Evolutionary conservation across 352 stramenopile genomes (phyloP).

Genomic region (Lagenidium giganteum): DNA sequence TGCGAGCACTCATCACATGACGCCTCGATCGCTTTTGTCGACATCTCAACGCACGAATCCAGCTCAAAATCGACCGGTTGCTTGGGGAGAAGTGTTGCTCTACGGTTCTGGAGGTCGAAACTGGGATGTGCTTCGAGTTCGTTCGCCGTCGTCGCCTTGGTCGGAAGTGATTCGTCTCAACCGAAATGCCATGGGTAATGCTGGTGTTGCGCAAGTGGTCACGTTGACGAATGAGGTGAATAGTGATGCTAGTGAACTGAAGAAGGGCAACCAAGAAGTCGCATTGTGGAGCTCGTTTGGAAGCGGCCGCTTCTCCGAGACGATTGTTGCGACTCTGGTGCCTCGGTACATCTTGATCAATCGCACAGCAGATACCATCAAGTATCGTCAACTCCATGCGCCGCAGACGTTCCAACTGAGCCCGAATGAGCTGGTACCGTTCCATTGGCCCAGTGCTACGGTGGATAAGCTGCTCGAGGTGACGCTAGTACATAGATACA

Average conservation of each 20-base stretch:
- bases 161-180: constrained; percentile 84
- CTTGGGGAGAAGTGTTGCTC: constrained; percentile 69
- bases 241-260: constrained; percentile 50
- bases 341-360: constrained; percentile 88
- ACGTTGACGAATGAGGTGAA: constrained; percentile 71
- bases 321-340: constrained; percentile 82
- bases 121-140: constrained; percentile 81
- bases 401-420: constrained; percentile 68
- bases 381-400: constrained; percentile 76
- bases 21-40: constrained; percentile 62
- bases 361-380: constrained; percentile 75
- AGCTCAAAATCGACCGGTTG: constrained; percentile 71
- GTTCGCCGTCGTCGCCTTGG: constrained; percentile 70
- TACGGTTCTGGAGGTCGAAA: constrained; percentile 75
- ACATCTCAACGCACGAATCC: constrained; percentile 74
- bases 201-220: constrained; percentile 80
- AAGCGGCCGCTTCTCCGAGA: constrained; percentile 77
- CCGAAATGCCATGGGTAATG: constrained; percentile 86
- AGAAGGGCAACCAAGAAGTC: constrained; percentile 70
- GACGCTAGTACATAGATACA: constrained; percentile 74
- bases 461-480: constrained; percentile 82
- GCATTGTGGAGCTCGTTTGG: constrained; percentile 84
- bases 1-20: constrained; percentile 78
- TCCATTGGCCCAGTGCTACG: constrained; percentile 78
- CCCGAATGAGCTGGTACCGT: constrained; percentile 73